Percentiles rank a stretch among this genome's conserved stretches.
Conservation (phyloP, 2,329 filamentous ascomycete species). For the Beauveria medogensis region DNA sequence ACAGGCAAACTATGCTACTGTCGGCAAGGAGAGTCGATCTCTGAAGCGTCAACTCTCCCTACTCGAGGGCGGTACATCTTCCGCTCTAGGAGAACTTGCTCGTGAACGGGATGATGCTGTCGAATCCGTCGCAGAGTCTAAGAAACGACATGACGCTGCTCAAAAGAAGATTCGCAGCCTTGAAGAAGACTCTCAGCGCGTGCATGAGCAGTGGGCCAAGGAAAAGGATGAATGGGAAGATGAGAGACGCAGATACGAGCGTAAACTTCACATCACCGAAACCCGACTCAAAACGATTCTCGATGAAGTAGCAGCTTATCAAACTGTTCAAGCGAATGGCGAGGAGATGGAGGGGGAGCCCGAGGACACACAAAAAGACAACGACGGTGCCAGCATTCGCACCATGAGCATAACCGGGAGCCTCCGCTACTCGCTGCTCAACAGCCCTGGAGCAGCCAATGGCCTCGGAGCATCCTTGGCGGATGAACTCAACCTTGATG, state of each 20-base stretch:
- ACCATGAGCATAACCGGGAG: conserved; percentile 67
- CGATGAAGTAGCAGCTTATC: conserved; percentile 71
- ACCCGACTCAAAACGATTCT: conserved; percentile 74
- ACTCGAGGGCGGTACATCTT: conserved; percentile 80
- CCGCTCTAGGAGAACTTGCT: conserved; percentile 73
- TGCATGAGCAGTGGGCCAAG: conserved; percentile 71
- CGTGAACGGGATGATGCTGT: conserved; percentile 81
- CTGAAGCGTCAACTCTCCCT: conserved; percentile 79
- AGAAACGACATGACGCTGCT: conserved; percentile 64
- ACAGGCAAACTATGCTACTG: conserved; percentile 51
- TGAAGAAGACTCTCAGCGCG: conserved; percentile 74
- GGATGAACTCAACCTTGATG: conserved; percentile 82
- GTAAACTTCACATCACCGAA: conserved; percentile 84
- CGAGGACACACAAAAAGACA: conserved; percentile 55
- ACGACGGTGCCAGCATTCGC: conserved; percentile 61
- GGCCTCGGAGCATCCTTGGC: conserved; percentile 69
- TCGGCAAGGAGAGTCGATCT: conserved; percentile 68
- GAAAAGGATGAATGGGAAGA: conserved; percentile 82
- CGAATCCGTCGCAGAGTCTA: conserved; percentile 62
- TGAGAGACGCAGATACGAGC: conserved; percentile 73
- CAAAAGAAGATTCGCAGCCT: conserved; percentile 72
- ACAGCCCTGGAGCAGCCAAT: conserved; percentile 46
- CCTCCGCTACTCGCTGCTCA: conserved; percentile 65
- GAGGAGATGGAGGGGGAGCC: conserved; percentile 45
- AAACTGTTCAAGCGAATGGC: conserved; percentile 43